Base-by-base conservation (phyloP, 495 filamentous ascomycete species). In the Aspergillus kassunensis region DNA sequence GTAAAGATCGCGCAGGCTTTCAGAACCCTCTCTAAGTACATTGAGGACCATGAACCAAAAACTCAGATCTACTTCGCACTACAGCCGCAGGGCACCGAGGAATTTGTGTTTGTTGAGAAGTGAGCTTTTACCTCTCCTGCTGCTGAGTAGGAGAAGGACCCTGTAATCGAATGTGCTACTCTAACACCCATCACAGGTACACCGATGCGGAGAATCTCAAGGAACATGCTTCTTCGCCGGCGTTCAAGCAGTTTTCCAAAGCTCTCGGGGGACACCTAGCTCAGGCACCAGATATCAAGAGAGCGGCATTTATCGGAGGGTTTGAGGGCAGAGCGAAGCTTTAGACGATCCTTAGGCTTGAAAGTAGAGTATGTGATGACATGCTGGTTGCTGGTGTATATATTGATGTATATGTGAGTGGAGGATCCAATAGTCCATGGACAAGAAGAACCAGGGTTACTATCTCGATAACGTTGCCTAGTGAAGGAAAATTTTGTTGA, bases 381-480 rank as follows among this genome's bases (percentile, higher is more conserved):
- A n/a, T n/a, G n/a, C n/a, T n/a, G n/a, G 30, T 33, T 33, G 7
- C 10, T 33, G 7, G 3, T 33, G 13, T n/a, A 33, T 6, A 3
- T 6, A 33, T n/a, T 33, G 4, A 11, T 33, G 10, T 33, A 6
- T 33, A 33, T 33, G 30, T 33, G n/a, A n/a, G n/a, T n/a, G n/a
- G n/a, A n/a, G n/a, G n/a, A n/a, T n/a, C n/a, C n/a, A n/a, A n/a
- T n/a, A n/a, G n/a, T n/a, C n/a, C n/a, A n/a, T n/a, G n/a, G n/a
- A n/a, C n/a, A n/a, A n/a, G n/a, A n/a, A n/a, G n/a, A n/a, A n/a
- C n/a, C n/a, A n/a, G n/a, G n/a, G n/a, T n/a, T 57, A 23, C 83
- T 80, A 55, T 88, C 84, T 63, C 87, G 84, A 49, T 80, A 80
- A 53, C 79, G n/a, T n/a, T n/a, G n/a, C n/a, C n/a, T n/a, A n/a